Evolutionary conservation across 371 early-diverging fungal genomes (phyloP).

Genomic region (Rhizopus microsporus): DNA sequence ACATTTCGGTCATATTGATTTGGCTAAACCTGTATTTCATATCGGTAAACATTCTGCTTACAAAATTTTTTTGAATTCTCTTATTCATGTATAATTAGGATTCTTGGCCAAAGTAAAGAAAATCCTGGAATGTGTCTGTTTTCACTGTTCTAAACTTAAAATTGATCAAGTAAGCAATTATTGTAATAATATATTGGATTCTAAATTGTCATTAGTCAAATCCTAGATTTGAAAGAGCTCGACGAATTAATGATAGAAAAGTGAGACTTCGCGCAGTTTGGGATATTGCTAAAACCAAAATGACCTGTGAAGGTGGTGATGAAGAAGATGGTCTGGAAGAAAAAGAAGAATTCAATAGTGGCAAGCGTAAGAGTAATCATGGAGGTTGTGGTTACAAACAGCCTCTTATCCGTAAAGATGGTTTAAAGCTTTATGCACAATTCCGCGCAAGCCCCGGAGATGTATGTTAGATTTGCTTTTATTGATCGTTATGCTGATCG

Average conservation of each 20-base stretch:
- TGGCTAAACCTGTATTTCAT: slow-evolving; percentile 98
- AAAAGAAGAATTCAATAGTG: slow-evolving; percentile 41
- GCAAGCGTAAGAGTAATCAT: slow-evolving; percentile 63
- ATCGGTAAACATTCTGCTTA: slow-evolving; percentile 56
- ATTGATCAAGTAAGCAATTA: slow-evolving; percentile 67
- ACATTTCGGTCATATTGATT: slow-evolving; percentile 99
- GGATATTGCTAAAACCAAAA: slow-evolving; percentile 88
- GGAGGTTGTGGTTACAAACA: slow-evolving; percentile 96
- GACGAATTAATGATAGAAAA: slow-evolving; percentile 74
- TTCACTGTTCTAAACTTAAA: slow-evolving; percentile 97
- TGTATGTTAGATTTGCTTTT: slow-evolving; percentile 40
- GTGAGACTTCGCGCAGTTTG: slow-evolving; percentile 88
- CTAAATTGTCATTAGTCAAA: slow-evolving; percentile 52
- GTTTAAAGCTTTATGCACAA: slow-evolving; percentile 81
- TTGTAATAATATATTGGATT: not conserved
- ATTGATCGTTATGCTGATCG: not conserved
- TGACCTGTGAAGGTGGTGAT: slow-evolving; percentile 86
- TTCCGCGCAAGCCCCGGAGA: slow-evolving; percentile 62
- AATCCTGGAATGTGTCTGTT: slow-evolving; percentile 98
- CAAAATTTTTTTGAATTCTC: slow-evolving; percentile 5
- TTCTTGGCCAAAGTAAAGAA: slow-evolving; percentile 94
- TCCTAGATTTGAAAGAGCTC: slow-evolving; percentile 72
- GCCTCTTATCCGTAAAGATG: slow-evolving; percentile 91
- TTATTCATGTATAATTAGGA: slow-evolving; percentile 38
- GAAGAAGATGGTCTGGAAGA: slow-evolving; percentile 60